Percentiles rank a stretch among this genome's conserved stretches.
These are phyloP conservation scores for Hyphodiscus sp. DNA, from an alignment of 2,329 filamentous ascomycete species.

Conservation along the genomic window DNA sequence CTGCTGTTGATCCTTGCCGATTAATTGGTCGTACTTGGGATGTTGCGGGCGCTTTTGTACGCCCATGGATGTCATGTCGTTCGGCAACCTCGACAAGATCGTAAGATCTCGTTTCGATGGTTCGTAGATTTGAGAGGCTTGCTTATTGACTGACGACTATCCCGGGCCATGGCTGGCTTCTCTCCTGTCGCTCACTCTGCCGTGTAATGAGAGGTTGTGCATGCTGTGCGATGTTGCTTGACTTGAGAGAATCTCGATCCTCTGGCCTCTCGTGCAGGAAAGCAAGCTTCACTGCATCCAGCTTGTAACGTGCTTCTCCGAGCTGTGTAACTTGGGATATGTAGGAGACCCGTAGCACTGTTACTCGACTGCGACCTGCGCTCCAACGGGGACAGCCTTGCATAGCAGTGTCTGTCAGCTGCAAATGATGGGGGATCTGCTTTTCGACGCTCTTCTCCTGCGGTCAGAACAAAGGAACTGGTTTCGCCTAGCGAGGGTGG, in stretches of 20 bases:
- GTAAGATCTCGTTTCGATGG: background rate
- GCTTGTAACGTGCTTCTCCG: conserved; percentile 4
- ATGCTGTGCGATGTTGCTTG: background rate
- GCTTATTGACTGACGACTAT: background rate
- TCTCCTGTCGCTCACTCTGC: conserved; percentile 1
- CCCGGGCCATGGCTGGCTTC: background rate
- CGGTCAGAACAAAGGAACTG: background rate
- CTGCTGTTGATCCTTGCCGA: background rate
- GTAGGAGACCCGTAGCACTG: conserved; percentile 1
- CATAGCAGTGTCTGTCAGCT: conserved; percentile 13
- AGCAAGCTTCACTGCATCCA: background rate
- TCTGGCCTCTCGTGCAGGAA: conserved; percentile 11
- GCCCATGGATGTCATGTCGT: background rate
- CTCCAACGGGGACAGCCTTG: conserved; percentile 2
- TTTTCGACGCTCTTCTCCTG: conserved; percentile 2
- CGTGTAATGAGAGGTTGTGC: conserved; percentile 3
- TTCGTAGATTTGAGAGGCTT: background rate
- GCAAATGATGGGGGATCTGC: conserved; percentile 11
- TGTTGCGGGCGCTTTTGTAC: background rate
- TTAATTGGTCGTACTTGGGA: background rate
- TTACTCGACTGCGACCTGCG: conserved; percentile 4
- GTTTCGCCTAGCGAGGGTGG: background rate
- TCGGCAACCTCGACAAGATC: background rate
- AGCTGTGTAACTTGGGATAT: conserved; percentile 3
- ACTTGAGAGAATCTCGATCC: conserved; percentile 5